These are phyloP conservation scores for Neodidymelliopsis sp. DNA, from an alignment of 2,329 filamentous ascomycete species.

Conservation along the genomic window DNA sequence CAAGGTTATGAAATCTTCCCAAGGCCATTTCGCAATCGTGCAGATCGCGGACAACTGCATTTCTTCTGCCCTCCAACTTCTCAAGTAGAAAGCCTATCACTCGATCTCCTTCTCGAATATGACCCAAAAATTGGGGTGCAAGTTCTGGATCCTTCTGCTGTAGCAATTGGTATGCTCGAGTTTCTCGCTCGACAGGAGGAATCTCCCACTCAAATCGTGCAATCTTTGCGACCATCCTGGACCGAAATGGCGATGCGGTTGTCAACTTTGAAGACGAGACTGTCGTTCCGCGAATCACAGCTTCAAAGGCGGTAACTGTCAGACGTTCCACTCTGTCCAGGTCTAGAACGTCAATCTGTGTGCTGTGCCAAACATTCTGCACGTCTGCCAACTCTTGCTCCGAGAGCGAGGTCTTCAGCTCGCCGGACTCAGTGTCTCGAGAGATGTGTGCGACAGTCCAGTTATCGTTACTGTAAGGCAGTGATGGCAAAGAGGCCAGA, in stretches of 20 bases:
- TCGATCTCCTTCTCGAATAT: conserved; percentile 47
- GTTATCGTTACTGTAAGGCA: conserved; percentile 15
- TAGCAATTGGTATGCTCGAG: conserved; percentile 18
- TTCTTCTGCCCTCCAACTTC: conserved; percentile 40
- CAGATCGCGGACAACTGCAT: conserved; percentile 39
- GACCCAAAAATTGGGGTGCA: conserved; percentile 47
- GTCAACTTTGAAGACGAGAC: background rate
- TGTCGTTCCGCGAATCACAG: background rate
- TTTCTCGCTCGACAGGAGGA: conserved; percentile 16
- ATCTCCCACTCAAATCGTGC: conserved; percentile 21
- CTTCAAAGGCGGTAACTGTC: background rate
- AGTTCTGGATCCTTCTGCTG: conserved; percentile 33
- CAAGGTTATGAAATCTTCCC: conserved; percentile 24
- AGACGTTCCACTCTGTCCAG: background rate
- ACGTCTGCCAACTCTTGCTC: conserved; percentile 33
- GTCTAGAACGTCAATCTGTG: conserved; percentile 11
- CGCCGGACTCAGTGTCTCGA: conserved; percentile 24
- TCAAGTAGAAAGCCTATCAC: conserved; percentile 49
- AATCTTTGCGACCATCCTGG: conserved; percentile 19
- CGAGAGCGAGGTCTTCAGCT: conserved; percentile 34
- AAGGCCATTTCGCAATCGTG: conserved; percentile 32
- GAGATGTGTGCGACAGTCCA: conserved; percentile 17
- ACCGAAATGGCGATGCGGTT: background rate
- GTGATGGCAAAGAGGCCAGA: conserved; percentile 5
- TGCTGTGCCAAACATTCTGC: conserved; percentile 35